Base-by-base conservation (phyloP, 208 protist genomes). In the Crithidia acanthocephali region DNA sequence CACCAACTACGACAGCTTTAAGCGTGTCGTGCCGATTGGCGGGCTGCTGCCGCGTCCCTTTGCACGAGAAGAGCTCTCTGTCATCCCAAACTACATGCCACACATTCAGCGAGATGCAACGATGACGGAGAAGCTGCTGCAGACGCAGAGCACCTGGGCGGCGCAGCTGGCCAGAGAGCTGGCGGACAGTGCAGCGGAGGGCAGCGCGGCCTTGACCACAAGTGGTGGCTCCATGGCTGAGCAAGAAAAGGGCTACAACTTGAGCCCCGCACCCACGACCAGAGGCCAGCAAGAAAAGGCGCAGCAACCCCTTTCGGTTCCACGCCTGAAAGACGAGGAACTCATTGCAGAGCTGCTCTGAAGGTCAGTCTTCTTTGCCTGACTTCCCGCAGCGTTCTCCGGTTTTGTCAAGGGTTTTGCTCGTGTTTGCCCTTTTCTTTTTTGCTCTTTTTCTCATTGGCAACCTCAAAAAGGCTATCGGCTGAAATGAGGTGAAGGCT, bases 1-100 rank as follows among this genome's bases (percentile, higher is more conserved):
- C 0, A 80, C 77, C n/a, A 94, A 92, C 68, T 94, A 94, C 63
- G 89, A 92, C 33, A 77, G 57, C 32, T 92, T 86, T 77, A 81
- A 81, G 37, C 79, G 74, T 10, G 90, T 90, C 1, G 68, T 76
- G 40, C 69, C 85, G n/a, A 60, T 95, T 0, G 90, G 90, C 2
- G 90, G 90, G 0, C 69, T 95, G 6, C 75, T 92, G 58, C 90
- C 90, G 0, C 79, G 75, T 1, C 75, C 83, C 3, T 95, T 92
- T 65, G 25, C 73, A 10, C 62, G 55, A 20, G 47, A 51, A 23
- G 71, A 84, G 23, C 65, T 91, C 3, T 45, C 83, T 0, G 71
- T 77, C 13, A 81, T 80, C 25, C 71, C 86, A 11, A 85, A 83
- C 37, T 91, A 82, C 58, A 68, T 91, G 48, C 86, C 90, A 8